Percentiles rank a stretch among this genome's conserved stretches.
Conservation (phyloP, 2,329 filamentous ascomycete species). For the Sporothrix pseudoabietina region DNA sequence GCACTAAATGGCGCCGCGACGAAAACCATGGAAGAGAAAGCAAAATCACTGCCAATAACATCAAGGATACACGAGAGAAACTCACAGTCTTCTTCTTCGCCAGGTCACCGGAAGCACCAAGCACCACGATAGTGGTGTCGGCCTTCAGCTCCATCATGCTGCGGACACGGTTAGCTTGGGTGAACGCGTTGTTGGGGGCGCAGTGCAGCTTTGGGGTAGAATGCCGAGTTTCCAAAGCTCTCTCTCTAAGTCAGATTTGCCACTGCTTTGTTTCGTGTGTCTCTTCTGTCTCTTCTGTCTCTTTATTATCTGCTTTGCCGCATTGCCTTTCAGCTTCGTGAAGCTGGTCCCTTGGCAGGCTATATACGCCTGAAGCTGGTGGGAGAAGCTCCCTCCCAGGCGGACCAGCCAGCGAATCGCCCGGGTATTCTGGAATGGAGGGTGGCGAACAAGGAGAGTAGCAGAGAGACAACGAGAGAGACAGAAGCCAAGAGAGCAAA, state of each 20-base stretch:
- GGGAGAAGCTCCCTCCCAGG: constrained; percentile 4
- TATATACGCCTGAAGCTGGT: constrained; percentile 8
- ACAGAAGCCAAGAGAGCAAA: not conserved
- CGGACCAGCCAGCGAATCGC: constrained; percentile 10
- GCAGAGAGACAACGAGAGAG: not conserved
- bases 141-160: constrained; percentile 96
- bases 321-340: not conserved
- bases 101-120: constrained; percentile 94
- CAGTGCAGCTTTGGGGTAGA: not conserved
- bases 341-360: not conserved
- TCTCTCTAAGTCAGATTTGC: not conserved
- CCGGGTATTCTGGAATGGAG: constrained; percentile 24
- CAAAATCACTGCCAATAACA: not conserved
- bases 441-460: constrained; percentile 9
- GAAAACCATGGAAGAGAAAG: constrained; percentile 27
- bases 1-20: not conserved
- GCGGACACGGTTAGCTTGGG: constrained; percentile 25
- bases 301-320: not conserved
- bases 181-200: not conserved
- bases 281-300: not conserved
- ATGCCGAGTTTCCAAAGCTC: not conserved
- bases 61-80: not conserved
- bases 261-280: not conserved
- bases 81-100: constrained; percentile 98
- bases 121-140: constrained; percentile 94